Percentiles rank a stretch among this genome's conserved stretches.
Conservation (phyloP, 2,329 filamentous ascomycete species). For the Coniella vitis region DNA sequence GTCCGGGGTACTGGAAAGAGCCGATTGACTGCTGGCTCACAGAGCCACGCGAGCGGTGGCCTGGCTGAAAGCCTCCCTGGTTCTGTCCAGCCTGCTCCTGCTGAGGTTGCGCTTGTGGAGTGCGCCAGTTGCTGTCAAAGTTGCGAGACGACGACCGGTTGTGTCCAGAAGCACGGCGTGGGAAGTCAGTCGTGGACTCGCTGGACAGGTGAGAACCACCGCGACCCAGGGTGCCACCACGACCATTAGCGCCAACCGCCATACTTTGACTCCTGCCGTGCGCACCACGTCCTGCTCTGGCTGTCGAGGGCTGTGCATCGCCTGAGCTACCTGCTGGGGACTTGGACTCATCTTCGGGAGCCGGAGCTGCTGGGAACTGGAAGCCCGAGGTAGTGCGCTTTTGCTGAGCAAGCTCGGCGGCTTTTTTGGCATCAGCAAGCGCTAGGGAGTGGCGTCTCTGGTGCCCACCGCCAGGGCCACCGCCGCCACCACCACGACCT, state of each 20-base stretch:
- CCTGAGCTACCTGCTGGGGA: conserved; percentile 25
- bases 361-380: conserved; percentile 79
- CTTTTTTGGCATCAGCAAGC: conserved; percentile 93
- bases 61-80: conserved; percentile 76
- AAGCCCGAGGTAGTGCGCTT: conserved; percentile 91
- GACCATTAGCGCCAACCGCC: conserved; percentile 62
- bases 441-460: conserved; percentile 92
- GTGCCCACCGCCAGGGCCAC: conserved; percentile 69
- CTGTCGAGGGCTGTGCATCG: conserved; percentile 34
- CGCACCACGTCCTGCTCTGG: conserved; percentile 49
- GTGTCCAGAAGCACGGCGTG: conserved; percentile 75
- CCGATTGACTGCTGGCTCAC: conserved; percentile 75
- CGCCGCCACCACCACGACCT: conserved; percentile 64
- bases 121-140: conserved; percentile 97
- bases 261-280: conserved; percentile 86
- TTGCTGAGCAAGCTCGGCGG: conserved; percentile 92
- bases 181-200: conserved; percentile 53
- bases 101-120: conserved; percentile 68
- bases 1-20: conserved; percentile 80
- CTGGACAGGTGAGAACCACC: conserved; percentile 52
- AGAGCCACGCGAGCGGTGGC: conserved; percentile 79
- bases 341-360: conserved; percentile 48
- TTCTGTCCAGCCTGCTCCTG: conserved; percentile 39
- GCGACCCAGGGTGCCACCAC: conserved; percentile 57
- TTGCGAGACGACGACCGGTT: conserved; percentile 80